Base-by-base conservation (phyloP, 371 early-diverging fungal genomes). In the Ordospora pajunii region DNA sequence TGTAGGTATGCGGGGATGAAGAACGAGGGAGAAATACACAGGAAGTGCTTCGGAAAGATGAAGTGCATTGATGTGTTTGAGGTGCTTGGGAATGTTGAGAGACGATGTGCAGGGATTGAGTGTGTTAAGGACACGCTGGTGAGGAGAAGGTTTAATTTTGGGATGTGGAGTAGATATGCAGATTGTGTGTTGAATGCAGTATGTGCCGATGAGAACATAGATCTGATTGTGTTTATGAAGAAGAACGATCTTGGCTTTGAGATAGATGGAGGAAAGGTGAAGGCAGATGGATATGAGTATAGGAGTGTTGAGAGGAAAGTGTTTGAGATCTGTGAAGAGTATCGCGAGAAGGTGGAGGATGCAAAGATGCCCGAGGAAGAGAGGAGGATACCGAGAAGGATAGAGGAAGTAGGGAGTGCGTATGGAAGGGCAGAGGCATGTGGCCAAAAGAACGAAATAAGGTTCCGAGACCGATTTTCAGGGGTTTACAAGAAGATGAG, bases 381-480 rank as follows among this genome's bases (percentile, higher is more conserved):
- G 51, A 52, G 53, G 54, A 62, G 42, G 12, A 5, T 5, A 32
- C 32, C 32, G 5, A 32, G 32, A 32, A 22, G 44, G 12, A 25
- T 50, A 21, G 22, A 44, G 14, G 70, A 10, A 25, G 72, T 17
- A 4, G 43, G 14, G 22, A 37, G 19, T 12, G 19, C 22, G 19
- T 12, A 17, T 40, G 32, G 27, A 25, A 44, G 45, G 17, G 19
- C 21, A 10, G 19, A 22, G 21, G 21, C 42, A 0, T 2, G 9
- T 19, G 21, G 8, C 12, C 48, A 10, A 44, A 45, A 12, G 17
- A 71, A 54, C 25, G 32, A 11, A n/a, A 14, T 19, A 7, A 65
- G 48, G 25, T 76, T 76, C 51, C 14, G 21, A 8, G 58, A 76
- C 21, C 51, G 73, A 71, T 76, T 76, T 52, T 27, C 63, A 25